Evolutionary conservation across 768 basidiomycete species (phyloP).

Genomic region (Roridomyces roridus): DNA sequence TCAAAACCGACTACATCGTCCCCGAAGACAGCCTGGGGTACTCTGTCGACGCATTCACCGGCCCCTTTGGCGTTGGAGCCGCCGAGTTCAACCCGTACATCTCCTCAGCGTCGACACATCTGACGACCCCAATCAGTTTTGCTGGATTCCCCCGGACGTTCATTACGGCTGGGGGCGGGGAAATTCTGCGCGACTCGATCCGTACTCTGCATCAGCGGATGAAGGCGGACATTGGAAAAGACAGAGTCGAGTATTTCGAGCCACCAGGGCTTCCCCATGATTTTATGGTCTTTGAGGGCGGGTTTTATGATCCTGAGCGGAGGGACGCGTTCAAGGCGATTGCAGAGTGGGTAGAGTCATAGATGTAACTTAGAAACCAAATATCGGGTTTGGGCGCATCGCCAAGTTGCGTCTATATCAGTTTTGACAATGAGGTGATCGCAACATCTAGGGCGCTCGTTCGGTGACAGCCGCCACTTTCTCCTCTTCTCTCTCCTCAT

Average conservation of each 20-base stretch:
- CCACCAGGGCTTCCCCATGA: too few species aligned
- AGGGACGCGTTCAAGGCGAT: neutral
- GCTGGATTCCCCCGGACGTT: conserved; percentile 41
- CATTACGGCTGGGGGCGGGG: conserved; percentile 39
- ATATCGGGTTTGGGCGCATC: too few species aligned
- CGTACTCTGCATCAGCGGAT: conserved; percentile 34
- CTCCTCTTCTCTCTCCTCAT: conserved; percentile 34
- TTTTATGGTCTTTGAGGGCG: too few species aligned
- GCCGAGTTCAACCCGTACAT: conserved; percentile 58
- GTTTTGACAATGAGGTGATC: conserved; percentile 3
- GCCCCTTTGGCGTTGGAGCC: conserved; percentile 53
- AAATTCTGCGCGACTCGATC: conserved; percentile 38
- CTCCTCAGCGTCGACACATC: conserved; percentile 58
- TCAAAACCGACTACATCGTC: conserved; percentile 45
- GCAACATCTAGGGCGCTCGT: conserved; percentile 10
- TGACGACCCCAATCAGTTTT: conserved; percentile 45
- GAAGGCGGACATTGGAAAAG: conserved; percentile 35
- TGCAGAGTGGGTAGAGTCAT: neutral
- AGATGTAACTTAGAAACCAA: too few species aligned
- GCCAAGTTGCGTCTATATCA: too few species aligned
- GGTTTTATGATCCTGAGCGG: too few species aligned
- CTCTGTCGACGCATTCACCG: conserved; percentile 48
- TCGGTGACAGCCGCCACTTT: neutral
- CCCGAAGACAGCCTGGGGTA: conserved; percentile 31
- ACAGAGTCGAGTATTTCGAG: conserved; percentile 7